These are phyloP conservation scores for Nannochloropsis oceanica DNA, from an alignment of 108 stramenopile genomes.

Conservation along the genomic window DNA sequence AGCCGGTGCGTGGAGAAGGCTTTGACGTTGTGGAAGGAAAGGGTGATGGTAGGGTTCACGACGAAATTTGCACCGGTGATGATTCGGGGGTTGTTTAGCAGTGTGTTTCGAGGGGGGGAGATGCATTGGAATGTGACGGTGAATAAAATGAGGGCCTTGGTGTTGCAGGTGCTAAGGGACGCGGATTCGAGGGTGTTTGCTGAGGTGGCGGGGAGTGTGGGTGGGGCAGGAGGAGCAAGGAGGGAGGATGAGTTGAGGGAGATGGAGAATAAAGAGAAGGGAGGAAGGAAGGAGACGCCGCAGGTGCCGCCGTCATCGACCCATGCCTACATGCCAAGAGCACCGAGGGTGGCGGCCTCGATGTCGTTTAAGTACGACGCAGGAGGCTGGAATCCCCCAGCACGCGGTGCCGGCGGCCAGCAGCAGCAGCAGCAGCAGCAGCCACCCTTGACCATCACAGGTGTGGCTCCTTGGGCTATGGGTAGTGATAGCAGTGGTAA, in stretches of 20 bases:
- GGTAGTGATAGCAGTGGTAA: no score
- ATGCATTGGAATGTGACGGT: constrained; percentile 47
- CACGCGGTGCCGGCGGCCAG: not conserved
- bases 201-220: not conserved
- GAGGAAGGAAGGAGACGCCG: not conserved
- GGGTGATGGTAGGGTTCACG: constrained; percentile 13
- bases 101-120: constrained; percentile 26
- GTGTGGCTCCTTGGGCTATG: constrained; percentile 38
- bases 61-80: not conserved
- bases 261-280: not conserved
- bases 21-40: constrained; percentile 32
- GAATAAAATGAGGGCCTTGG: constrained; percentile 24
- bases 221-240: no score
- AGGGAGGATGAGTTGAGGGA: no score
- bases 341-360: not conserved
- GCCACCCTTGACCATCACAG: constrained; percentile 40
- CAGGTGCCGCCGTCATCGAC: not conserved
- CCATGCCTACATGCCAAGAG: not conserved
- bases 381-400: not conserved
- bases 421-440: not conserved
- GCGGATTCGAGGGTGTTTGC: not conserved
- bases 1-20: constrained; percentile 37
- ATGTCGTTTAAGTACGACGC: not conserved
- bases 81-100: not conserved
- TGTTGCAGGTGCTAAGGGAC: not conserved